Base-by-base conservation (phyloP, 2,329 filamentous ascomycete genomes). In the Claviceps purpurea region DNA sequence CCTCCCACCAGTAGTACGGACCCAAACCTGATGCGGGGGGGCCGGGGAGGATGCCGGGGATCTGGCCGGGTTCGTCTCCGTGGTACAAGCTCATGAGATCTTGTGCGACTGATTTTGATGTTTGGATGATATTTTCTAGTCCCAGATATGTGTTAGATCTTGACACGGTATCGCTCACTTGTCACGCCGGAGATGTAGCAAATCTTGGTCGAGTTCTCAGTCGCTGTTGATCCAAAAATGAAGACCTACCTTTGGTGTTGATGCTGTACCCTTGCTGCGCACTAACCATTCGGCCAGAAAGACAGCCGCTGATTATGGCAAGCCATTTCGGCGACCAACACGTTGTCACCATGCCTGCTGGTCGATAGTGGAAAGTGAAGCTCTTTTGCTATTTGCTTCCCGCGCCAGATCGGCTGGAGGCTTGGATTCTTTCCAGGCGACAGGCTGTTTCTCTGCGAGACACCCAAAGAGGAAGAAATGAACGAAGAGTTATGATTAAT, bases 1-100 rank as follows among this genome's bases (percentile, higher is more conserved):
- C 75, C 63, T 84, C 78, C 80, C 80, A 84, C 80, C 79, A 84
- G 51, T 53, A 80, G 57, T 75, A 77, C n/a, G 61, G 59, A 3
- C 66, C 67, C 2, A 47, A 26, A 24, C 45, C 45, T 2, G 40
- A 56, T 1, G 65, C 61, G 1, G 67, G 68, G n/a, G 68, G 68
- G 1, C 68, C 67, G 13, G 68, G 68, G 4, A 70, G 59, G 47
- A 70, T 68, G 6, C 68, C 68, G 1, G 68, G 68, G 2, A 63
- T 64, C 51, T 64, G 57, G 13, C 68, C 68, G 0, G 63, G 59
- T 49, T 64, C 48, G 56, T 68, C 66, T 51, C 68, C 68, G 16
- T 66, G 57, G 55, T 70, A 70, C 57, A 65, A 68, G 44, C 61
- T 59, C 55, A 70, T 57, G 45, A 70, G 52, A 50, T 70, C 66